Conservation (phyloP, 2,329 filamentous ascomycete species). For the Aspergillus ibericus region DNA sequence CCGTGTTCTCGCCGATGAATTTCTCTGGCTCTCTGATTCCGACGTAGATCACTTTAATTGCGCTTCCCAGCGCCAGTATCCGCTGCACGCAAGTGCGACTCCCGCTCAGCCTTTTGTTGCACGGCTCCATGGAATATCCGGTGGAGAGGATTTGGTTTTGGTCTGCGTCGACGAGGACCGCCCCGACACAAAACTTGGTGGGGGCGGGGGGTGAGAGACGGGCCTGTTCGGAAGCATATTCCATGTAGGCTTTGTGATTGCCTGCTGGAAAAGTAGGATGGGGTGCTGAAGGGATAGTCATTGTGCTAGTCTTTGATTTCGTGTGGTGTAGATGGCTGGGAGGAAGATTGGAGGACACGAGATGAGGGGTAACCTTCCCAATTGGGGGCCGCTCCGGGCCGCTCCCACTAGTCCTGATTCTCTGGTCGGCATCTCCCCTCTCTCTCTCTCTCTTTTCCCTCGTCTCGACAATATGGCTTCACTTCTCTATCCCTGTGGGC, state of each 20-base stretch:
- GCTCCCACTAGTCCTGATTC: no score
- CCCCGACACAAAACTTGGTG: constrained; percentile 47
- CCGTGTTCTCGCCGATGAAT: constrained; percentile 38
- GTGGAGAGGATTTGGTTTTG: constrained; percentile 43
- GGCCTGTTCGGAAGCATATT: constrained; percentile 39
- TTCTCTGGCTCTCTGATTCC: constrained; percentile 41
- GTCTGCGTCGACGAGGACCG: constrained; percentile 42
- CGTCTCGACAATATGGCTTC: no score
- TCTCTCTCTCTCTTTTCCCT: no score
- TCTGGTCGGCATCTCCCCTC: no score
- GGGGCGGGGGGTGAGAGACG: constrained; percentile 38
- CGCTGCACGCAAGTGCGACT: constrained; percentile 41
- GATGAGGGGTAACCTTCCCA: no score
- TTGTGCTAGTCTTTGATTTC: no score
- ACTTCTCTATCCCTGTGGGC: no score
- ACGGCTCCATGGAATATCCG: constrained; percentile 49
- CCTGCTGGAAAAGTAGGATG: constrained; percentile 25
- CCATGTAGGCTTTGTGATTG: constrained; percentile 43
- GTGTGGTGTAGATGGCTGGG: no score
- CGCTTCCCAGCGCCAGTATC: constrained; percentile 35
- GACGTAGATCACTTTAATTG: constrained; percentile 41
- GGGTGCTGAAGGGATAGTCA: no score
- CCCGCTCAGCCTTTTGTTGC: constrained; percentile 44
- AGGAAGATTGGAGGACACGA: no score
- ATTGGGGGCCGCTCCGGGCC: no score